Percentiles rank a stretch among this genome's conserved stretches.
Evolutionary conservation across 176 grass and related monocot genomes (phyloP).

Genomic region (Oryza glaberrima): DNA sequence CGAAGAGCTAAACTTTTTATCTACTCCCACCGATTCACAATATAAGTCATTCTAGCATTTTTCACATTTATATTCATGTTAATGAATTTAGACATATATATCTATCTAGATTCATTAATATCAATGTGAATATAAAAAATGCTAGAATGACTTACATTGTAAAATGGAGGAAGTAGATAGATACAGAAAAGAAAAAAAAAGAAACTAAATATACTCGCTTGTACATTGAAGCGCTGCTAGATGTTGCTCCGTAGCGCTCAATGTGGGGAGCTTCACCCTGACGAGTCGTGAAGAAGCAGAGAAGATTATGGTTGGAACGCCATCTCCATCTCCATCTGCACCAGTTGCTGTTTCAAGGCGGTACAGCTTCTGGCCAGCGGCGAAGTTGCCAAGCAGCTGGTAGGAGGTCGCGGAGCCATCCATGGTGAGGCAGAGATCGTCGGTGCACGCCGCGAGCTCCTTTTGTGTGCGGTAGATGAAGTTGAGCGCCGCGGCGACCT

Average conservation of each 20-base stretch:
- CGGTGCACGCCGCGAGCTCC: conserved; percentile 78
- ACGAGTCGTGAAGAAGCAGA: not conserved
- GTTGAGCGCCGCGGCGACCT: conserved; percentile 66
- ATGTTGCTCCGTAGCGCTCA: conserved; percentile 62
- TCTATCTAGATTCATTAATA: no score
- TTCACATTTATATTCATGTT: no score
- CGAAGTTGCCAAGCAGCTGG: conserved; percentile 83
- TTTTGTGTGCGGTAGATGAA: conserved; percentile 93
- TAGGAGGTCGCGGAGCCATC: conserved; percentile 79
- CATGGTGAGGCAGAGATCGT: conserved; percentile 71
- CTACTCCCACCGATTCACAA: no score
- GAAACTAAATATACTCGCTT: not conserved
- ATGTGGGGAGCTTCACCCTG: conserved; percentile 53
- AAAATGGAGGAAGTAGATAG: no score
- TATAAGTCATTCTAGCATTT: no score
- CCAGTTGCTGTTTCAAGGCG: conserved; percentile 23
- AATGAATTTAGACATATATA: no score
- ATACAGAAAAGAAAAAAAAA: no score
- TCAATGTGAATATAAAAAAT: no score
- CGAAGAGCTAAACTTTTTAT: no score
- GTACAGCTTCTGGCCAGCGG: conserved; percentile 71
- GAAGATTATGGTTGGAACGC: conserved; percentile 53
- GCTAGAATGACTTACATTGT: no score
- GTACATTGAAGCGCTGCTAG: conserved; percentile 21
- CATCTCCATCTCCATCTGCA: not conserved